These are phyloP conservation scores for Saccharomycopsis selenospora DNA, from an alignment of 805 yeast species.

Conservation along the genomic window DNA sequence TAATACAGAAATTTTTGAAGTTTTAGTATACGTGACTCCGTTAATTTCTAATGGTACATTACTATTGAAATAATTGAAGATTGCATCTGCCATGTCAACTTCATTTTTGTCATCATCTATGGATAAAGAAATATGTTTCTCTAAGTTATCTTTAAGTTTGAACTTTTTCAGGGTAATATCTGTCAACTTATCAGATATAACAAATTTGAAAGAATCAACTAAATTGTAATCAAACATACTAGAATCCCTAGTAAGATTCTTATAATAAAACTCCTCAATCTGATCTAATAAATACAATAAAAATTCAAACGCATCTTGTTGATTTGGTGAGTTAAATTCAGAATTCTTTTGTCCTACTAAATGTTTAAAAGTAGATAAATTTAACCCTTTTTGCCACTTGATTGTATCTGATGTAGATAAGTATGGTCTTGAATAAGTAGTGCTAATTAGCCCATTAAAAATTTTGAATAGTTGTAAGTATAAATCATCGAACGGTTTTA, in stretches of 20 bases:
- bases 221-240: constrained; percentile 31
- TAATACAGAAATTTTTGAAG: constrained; percentile 45
- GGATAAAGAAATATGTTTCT: constrained; percentile 60
- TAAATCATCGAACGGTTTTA: constrained; percentile 57
- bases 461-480: constrained; percentile 72
- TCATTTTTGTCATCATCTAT: constrained; percentile 35
- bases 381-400: constrained; percentile 66
- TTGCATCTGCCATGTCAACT: constrained; percentile 33
- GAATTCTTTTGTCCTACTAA: constrained; percentile 69
- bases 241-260: constrained; percentile 20
- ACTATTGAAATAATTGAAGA: constrained; percentile 44
- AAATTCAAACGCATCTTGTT: constrained; percentile 94
- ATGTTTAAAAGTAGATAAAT: constrained; percentile 68
- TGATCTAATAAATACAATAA: constrained; percentile 58
- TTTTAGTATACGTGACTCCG: constrained; percentile 40
- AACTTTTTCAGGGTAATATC: constrained; percentile 35
- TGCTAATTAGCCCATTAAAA: constrained; percentile 71
- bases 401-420: constrained; percentile 30
- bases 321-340: constrained; percentile 81
- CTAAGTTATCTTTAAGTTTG: constrained; percentile 44
- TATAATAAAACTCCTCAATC: constrained; percentile 42
- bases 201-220: constrained; percentile 54
- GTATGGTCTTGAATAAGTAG: constrained; percentile 62
- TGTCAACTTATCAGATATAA: constrained; percentile 55
- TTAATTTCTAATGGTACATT: constrained; percentile 54